Evolutionary conservation across 257 asterid genomes (phyloP).

Genomic region (Solanum paucissectum): DNA sequence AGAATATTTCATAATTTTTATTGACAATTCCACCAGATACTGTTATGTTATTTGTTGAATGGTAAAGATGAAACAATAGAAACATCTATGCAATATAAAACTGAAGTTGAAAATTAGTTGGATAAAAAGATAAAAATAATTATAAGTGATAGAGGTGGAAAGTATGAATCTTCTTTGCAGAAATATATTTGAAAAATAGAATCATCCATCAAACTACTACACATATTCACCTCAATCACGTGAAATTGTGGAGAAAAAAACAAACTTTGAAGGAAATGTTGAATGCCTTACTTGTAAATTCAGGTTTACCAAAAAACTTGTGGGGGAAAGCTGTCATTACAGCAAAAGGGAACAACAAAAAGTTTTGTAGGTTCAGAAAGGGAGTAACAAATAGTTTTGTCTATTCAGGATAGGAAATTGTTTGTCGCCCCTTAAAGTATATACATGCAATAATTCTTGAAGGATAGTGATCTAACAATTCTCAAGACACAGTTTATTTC

Average conservation of each 20-base stretch:
- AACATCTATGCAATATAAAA: too few relatives aligned
- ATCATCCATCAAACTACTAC: not conserved
- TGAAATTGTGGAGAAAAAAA: not conserved
- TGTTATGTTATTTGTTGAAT: too few relatives aligned
- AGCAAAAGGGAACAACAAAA: not conserved
- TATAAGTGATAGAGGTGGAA: too few relatives aligned
- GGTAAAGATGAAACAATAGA: too few relatives aligned
- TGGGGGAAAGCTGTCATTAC: not conserved
- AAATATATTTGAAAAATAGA: too few relatives aligned
- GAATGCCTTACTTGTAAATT: not conserved
- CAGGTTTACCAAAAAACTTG: not conserved
- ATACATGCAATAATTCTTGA: not conserved
- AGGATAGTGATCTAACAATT: not conserved
- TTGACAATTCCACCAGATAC: too few relatives aligned
- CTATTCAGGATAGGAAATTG: not conserved
- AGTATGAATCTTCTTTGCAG: not conserved
- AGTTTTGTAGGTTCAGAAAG: not conserved
- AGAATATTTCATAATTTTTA: too few relatives aligned
- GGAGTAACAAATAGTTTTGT: not conserved
- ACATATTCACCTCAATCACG: not conserved
- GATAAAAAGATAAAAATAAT: too few relatives aligned
- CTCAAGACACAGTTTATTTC: not conserved
- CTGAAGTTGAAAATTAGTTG: too few relatives aligned
- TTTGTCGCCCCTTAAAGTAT: not conserved
- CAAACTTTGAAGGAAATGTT: not conserved